Evolutionary conservation across 192 early-diverging fungal genomes (phyloP), one percentile per base, ranked within the genome.

Genomic region (Rhizoclosmatium globosum): DNA sequence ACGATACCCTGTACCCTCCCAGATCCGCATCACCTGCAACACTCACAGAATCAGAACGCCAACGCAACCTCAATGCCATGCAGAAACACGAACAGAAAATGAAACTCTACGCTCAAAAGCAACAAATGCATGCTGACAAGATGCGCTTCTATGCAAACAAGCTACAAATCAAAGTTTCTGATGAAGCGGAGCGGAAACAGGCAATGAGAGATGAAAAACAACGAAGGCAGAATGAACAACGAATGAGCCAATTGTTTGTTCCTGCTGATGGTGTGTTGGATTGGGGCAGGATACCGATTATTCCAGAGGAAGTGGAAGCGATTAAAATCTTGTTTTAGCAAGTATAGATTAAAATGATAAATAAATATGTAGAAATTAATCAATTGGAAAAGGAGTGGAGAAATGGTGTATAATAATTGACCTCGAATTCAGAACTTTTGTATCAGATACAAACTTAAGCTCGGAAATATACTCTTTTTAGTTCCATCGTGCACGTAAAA

Each of bases 201-300:
- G 15, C 19, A 57, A 17, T 19, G 43, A 9, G 39, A 43, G 56
- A 46, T 2, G 72, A 74, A 44, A 74, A 74, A 62, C 19, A 4
- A 15, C 56, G 72, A 3, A 9, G 72, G 45, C 72, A 74, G 46
- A 19, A 74, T 62, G 72, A 74, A 41, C 72, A 74, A 38, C 72
- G 72, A 11, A 74, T 74, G 72, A 74, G 72, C 59, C 66, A 44
- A 41, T 64, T 74, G 31, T 62, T 74, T 62, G 72, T 74, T 44
- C 31, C 15, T 6, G 4, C 31, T 1, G 44, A 60, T 64, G 72
- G 59, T 4, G 11, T 45, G 2, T 43, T 71, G 47, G 46, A 56
- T n/a, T 48, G 17, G 1, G 70, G 70, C n/a, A 9, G 31, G 9
- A 58, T 48, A 23, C 48, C 48, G 11, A 71, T 71, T 23, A 7